phyloP scores from a whole-genome alignment of 129 eudicot species.

The Helianthus tuberosus region DNA sequence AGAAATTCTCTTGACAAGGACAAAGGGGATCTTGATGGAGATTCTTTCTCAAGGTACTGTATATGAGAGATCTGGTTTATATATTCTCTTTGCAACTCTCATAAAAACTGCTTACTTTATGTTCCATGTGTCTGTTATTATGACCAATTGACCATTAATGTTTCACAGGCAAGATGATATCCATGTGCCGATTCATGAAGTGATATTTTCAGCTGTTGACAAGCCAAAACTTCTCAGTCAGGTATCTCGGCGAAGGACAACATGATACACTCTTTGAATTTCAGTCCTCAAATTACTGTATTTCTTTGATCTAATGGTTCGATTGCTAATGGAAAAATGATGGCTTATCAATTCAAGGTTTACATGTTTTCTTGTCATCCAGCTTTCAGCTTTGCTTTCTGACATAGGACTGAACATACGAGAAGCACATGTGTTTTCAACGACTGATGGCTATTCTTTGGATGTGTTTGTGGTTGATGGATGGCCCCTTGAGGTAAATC shows the following conservation, averaged over 20 bases:
- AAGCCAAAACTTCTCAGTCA: too few species aligned
- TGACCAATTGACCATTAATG: constrained; percentile 8
- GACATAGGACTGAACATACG: constrained; percentile 94
- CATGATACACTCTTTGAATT: too few species aligned
- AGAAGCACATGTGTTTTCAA: constrained; percentile 96
- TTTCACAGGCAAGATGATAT: constrained; percentile 60
- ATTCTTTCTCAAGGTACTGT: too few species aligned
- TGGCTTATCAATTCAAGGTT: too few species aligned
- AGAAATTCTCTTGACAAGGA: too few species aligned
- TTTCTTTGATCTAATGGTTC: background rate
- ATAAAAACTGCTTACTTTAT: background rate
- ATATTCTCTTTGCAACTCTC: background rate
- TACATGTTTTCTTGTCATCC: background rate
- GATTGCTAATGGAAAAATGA: too few species aligned
- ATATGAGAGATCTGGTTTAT: too few species aligned
- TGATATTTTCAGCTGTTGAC: too few species aligned
- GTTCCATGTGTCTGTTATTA: background rate
- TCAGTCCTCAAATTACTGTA: background rate
- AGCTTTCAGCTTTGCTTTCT: constrained; percentile 95
- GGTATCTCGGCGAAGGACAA: too few species aligned
- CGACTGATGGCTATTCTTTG: constrained; percentile 91
- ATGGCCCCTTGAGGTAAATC: constrained; percentile 73
- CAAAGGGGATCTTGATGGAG: too few species aligned
- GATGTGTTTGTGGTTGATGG: constrained; percentile 99
- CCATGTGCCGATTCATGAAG: constrained; percentile 3